Conservation (phyloP, 805 yeast genomes). For the Kuraishia molischiana region DNA sequence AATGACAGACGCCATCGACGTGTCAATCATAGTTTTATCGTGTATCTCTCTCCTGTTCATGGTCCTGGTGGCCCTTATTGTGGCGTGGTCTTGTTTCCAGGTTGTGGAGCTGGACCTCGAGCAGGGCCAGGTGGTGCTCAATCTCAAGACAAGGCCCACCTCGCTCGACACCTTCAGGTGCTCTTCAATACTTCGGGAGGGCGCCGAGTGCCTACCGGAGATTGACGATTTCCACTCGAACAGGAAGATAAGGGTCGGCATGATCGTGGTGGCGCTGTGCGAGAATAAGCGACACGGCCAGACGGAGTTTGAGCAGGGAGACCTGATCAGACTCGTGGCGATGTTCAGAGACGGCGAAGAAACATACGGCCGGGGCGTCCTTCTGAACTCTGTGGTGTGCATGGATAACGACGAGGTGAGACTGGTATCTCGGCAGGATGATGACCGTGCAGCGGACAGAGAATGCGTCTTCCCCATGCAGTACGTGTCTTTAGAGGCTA, state of each 20-base stretch:
- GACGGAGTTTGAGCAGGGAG: no score
- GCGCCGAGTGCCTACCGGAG: background rate
- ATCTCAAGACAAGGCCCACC: background rate
- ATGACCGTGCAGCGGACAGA: background rate
- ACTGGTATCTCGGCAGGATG: background rate
- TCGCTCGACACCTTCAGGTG: background rate
- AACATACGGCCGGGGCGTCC: background rate
- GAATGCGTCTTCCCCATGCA: background rate
- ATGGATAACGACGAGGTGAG: background rate
- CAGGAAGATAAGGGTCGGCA: constrained; percentile 1
- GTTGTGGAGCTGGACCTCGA: no score
- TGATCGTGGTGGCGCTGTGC: constrained; percentile 2
- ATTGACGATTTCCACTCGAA: constrained; percentile 1
- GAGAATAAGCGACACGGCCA: no score
- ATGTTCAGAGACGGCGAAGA: background rate
- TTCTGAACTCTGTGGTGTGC: background rate
- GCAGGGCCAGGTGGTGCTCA: background rate
- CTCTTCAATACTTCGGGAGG: background rate
- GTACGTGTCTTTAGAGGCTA: background rate
- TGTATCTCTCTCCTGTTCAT: background rate
- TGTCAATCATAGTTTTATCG: background rate
- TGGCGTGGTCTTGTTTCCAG: background rate
- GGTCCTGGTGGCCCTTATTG: background rate
- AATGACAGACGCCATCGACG: background rate
- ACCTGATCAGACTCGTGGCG: constrained; percentile 1